Evolutionary conservation across 495 filamentous ascomycete genomes (phyloP).

Genomic region (Articulospora tetracladia): DNA sequence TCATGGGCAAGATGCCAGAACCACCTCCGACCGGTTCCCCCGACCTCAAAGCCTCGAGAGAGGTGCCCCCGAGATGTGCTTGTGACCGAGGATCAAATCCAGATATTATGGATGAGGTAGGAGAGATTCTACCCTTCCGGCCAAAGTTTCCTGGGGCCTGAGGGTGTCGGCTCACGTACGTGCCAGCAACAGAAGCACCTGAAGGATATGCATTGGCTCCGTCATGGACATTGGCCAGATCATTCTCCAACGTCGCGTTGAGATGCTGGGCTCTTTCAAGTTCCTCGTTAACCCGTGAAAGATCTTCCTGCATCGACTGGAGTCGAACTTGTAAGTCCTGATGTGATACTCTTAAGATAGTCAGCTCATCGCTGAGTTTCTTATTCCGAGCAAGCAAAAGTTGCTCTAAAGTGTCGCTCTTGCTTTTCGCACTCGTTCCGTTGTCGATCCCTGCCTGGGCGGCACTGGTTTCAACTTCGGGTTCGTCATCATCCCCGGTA

Average conservation of each 20-base stretch:
- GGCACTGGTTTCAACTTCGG: conserved; percentile 20
- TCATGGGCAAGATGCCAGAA: conserved; percentile 93
- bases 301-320: conserved; percentile 73
- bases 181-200: conserved; percentile 88
- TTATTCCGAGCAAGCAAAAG: conserved; percentile 90
- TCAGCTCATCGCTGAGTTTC: conserved; percentile 90
- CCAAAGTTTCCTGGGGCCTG: conserved; percentile 50
- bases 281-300: conserved; percentile 79
- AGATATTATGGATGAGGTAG: conserved; percentile 95
- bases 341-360: conserved; percentile 87
- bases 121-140: conserved; percentile 71
- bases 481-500: conserved; percentile 75
- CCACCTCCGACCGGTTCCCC: conserved; percentile 77
- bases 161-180: conserved; percentile 78
- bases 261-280: conserved; percentile 81
- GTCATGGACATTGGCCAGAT: conserved; percentile 85
- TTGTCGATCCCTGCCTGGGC: conserved; percentile 32
- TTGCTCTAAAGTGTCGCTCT: conserved; percentile 83
- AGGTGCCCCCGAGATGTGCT: conserved; percentile 34
- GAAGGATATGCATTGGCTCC: conserved; percentile 78
- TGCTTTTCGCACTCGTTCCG: conserved; percentile 49
- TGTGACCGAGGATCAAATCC: conserved; percentile 71
- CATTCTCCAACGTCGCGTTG: conserved; percentile 86
- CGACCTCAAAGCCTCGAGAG: conserved; percentile 35
- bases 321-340: conserved; percentile 84